Evolutionary conservation across 2,329 filamentous ascomycete species (phyloP).

Genomic region (Aspergillus melleus): DNA sequence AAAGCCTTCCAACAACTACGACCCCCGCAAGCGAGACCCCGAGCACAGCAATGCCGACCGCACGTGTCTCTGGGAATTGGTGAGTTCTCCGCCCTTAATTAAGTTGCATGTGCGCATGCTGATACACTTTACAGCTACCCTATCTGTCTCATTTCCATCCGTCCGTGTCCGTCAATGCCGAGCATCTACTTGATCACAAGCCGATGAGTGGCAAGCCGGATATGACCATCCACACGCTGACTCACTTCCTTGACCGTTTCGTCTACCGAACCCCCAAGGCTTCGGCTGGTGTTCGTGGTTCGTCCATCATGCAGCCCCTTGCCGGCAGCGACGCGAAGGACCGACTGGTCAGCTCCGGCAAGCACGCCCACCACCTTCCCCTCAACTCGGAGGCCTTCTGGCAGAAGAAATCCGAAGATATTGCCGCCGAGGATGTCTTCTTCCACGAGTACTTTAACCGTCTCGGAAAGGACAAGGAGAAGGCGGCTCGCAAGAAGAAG

Average conservation of each 20-base stretch:
- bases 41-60: conserved; percentile 90
- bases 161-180: conserved; percentile 82
- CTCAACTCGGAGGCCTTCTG: conserved; percentile 91
- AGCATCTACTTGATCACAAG: conserved; percentile 66
- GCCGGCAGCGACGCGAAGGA: conserved; percentile 61
- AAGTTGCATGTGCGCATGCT: background rate
- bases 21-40: conserved; percentile 87
- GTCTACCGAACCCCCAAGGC: conserved; percentile 92
- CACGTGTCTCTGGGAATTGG: conserved; percentile 89
- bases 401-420: conserved; percentile 83
- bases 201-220: conserved; percentile 85
- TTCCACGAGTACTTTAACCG: conserved; percentile 96
- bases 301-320: conserved; percentile 96
- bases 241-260: conserved; percentile 96
- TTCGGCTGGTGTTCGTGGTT: conserved; percentile 65
- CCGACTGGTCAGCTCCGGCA: conserved; percentile 60
- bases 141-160: conserved; percentile 86
- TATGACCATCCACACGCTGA: conserved; percentile 82
- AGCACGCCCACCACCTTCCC: conserved; percentile 61
- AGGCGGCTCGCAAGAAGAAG: conserved; percentile 53
- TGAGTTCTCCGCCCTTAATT: conserved; percentile 44
- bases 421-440: conserved; percentile 91
- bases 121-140: conserved; percentile 50
- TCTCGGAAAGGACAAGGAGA: conserved; percentile 61
- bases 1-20: conserved; percentile 58